Base-by-base conservation (phyloP, 495 filamentous ascomycete genomes). In the Neurospora sublineolata region DNA sequence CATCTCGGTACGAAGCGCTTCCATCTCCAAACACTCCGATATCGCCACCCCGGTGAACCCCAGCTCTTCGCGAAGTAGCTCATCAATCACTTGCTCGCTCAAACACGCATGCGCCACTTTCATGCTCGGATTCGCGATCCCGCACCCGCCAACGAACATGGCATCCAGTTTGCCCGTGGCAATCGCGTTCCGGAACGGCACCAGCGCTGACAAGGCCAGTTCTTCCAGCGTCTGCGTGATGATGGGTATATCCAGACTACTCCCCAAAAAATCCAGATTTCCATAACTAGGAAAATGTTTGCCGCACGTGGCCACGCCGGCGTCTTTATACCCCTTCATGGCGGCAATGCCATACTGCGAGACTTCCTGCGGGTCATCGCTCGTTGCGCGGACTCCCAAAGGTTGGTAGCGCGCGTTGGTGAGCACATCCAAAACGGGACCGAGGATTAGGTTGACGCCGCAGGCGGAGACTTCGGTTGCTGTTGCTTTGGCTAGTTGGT, bases 251-350 rank as follows among this genome's bases (percentile, higher is more conserved):
- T 97, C 93, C 4, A 93, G 79, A 27, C 90, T 91, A 7, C 92
- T 94, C 3, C 93, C 93, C 1, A 95, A 84, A 73, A 97, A 95
- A 77, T 96, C 92, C n/a, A 97, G 83, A 72, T 96, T 96, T 14
- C 93, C 93, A 73, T 96, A 97, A 0, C 92, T 94, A 23, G 93
- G 93, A 73, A 97, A 97, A 80, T 97, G 93, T 79, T 97, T 97
- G 72, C 93, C 93, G 75, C 94, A 93, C 0, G 93, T 94, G 0
- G 88, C 90, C 12, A 96, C 78, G 0, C 93, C 93, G 30, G 91
- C 93, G 77, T 94, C 90, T 76, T 94, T 92, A 80, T 92, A 97
- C 40, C 93, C 93, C 78, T 90, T 94, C 86, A 97, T 92, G 71
- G 89, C 92, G 52, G 93, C 92, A 44, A 94, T 90, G 37, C 92